Evolutionary conservation across 352 stramenopile genomes (phyloP).

Genomic region (Thalassiosira livingstoniorum): DNA sequence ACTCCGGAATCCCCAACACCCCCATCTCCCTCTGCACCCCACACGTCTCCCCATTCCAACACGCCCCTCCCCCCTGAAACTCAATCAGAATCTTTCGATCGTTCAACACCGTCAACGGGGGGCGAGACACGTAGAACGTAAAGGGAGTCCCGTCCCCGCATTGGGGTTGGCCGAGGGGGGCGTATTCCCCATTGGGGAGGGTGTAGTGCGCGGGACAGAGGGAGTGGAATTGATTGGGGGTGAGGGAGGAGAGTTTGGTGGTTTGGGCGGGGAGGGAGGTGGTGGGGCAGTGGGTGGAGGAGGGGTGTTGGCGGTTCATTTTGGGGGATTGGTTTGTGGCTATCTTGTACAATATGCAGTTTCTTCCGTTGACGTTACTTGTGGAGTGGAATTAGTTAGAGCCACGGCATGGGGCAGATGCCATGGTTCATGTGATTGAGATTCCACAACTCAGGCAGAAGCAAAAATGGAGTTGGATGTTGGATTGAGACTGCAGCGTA

Average conservation of each 20-base stretch:
- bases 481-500: no score
- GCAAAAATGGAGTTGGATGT: no score
- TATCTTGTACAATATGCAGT: background rate
- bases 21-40: constrained; percentile 37
- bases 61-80: constrained; percentile 66
- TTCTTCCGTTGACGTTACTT: no score
- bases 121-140: constrained; percentile 60
- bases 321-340: background rate
- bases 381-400: no score
- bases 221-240: constrained; percentile 51
- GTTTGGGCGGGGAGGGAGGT: constrained; percentile 19
- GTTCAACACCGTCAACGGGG: constrained; percentile 37
- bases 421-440: background rate
- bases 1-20: constrained; percentile 35
- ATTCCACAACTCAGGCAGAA: background rate
- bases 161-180: constrained; percentile 37
- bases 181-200: background rate
- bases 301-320: background rate
- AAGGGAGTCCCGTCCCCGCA: constrained; percentile 68
- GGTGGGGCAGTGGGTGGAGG: constrained; percentile 8
- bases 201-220: constrained; percentile 41
- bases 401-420: no score
- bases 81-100: constrained; percentile 61
- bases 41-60: constrained; percentile 64
- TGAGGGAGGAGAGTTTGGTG: constrained; percentile 39